Base-by-base conservation (phyloP, 2,329 filamentous ascomycete species). In the Rutstroemia sp. region DNA sequence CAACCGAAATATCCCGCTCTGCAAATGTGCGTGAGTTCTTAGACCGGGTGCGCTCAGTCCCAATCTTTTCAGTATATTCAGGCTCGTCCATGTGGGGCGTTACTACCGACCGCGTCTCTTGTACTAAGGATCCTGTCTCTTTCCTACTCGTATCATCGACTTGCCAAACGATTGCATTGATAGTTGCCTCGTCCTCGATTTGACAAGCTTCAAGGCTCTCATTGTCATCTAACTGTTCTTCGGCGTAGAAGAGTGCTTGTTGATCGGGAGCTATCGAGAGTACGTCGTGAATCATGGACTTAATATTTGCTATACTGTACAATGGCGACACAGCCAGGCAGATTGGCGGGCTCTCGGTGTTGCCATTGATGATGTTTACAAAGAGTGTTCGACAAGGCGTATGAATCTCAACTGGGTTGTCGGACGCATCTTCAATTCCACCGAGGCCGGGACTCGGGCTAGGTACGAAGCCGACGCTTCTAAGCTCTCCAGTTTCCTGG, bases 161-260 rank as follows among this genome's bases (percentile, higher is more conserved):
- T 9, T 23, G 16, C 53, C 46, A 38, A 21, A 55, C 21, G 42
- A 51, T 6, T 34, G 46, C 46, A 25, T 51, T 44, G 16, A 50
- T 16, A 12, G 53, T 55, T 37, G 46, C 53, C 30, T 50, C 12
- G 27, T 55, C 38, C 2, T 47, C 47, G 42, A 55, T 45, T 6
- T 16, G 38, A 25, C 16, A 37, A 4, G 10, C 14, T 41, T 56
- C 39, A 14, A 56, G 16, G 4, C 14, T 44, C 12, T 44, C 39
- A 1, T 19, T 4, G n/a, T 19, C 8, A 25, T 5, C 18, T 19
- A 55, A 7, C 8, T 55, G 38, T 45, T 44, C 39, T 19, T 12
- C 46, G 12, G 23, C 53, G 7, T 51, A 55, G 34, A 18, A 51
- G 4, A 55, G 7, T 14, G 27, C 27, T 18, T 39, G 41, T 10